Percentiles rank a stretch among this genome's conserved stretches.
Evolutionary conservation across 2,329 filamentous ascomycete species (phyloP).

Genomic region (Pseudogymnoascus sp.): DNA sequence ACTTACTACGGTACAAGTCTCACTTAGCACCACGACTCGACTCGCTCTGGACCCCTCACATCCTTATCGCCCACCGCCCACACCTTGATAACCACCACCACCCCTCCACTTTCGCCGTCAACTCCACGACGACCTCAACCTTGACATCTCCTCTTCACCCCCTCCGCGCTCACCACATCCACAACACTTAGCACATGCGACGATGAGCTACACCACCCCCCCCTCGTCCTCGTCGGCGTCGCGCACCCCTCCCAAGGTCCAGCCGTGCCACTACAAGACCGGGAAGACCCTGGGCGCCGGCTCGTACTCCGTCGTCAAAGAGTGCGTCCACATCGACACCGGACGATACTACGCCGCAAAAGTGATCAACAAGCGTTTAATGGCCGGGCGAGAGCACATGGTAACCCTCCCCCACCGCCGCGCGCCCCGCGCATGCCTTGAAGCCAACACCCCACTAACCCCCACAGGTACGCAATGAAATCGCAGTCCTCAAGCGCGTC

Average conservation of each 20-base stretch:
- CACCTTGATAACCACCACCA: neutral
- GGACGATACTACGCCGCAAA: conserved; percentile 97
- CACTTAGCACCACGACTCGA: neutral
- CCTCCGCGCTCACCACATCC: neutral
- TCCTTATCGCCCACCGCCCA: neutral
- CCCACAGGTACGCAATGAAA: conserved; percentile 87
- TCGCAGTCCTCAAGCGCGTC: conserved; percentile 93
- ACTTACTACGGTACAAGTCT: neutral
- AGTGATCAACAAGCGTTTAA: conserved; percentile 97
- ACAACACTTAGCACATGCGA: neutral
- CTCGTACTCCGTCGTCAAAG: conserved; percentile 97
- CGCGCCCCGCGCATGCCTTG: too few relatives aligned
- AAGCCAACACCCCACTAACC: neutral
- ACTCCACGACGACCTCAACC: neutral
- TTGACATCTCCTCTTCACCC: neutral
- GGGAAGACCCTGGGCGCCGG: conserved; percentile 95
- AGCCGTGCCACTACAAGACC: conserved; percentile 97
- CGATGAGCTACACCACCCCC: neutral
- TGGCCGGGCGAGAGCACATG: conserved; percentile 98
- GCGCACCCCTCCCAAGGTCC: conserved; percentile 55
- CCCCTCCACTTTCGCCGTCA: neutral
- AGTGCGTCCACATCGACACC: conserved; percentile 97
- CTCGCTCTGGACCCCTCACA: neutral
- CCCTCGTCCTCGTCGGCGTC: neutral
- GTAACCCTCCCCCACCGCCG: conserved; percentile 40